phyloP scores from a whole-genome alignment of 169 alveolate genomes.

The Eimeria necatrix region DNA sequence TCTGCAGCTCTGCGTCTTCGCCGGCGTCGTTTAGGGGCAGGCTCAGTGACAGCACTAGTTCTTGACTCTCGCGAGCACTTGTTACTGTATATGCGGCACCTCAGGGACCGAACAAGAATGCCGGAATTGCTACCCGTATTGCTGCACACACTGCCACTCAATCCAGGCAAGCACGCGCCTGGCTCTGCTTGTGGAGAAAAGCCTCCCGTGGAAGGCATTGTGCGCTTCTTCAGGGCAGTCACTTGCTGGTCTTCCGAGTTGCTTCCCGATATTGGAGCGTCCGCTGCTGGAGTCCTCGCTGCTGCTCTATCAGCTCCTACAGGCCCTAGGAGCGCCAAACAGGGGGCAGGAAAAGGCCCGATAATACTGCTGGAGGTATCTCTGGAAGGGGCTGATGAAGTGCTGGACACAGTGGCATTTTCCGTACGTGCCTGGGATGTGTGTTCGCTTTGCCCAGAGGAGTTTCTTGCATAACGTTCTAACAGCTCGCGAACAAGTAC shows the following conservation, averaged over 20 bases:
- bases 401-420: not conserved
- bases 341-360: not conserved
- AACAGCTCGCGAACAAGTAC: conserved; percentile 2
- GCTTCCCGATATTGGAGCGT: not conserved
- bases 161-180: not conserved
- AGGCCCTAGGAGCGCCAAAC: conserved; percentile 25
- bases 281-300: not conserved
- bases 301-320: not conserved
- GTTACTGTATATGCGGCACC: conserved; percentile 52
- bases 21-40: conserved; percentile 49
- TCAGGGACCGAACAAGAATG: not conserved
- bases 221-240: not conserved
- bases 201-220: not conserved
- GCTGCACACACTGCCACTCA: not conserved
- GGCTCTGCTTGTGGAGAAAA: not conserved
- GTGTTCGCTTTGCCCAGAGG: conserved; percentile 5
- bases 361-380: not conserved
- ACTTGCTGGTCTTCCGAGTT: not conserved
- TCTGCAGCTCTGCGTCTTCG: conserved; percentile 26
- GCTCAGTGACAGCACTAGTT: not conserved
- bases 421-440: conserved; percentile 22
- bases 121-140: not conserved
- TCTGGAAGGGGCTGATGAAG: not conserved
- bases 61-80: conserved; percentile 14
- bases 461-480: not conserved